phyloP scores from a whole-genome alignment of 2,329 filamentous ascomycete species.

The Aureobasidium sp. region DNA sequence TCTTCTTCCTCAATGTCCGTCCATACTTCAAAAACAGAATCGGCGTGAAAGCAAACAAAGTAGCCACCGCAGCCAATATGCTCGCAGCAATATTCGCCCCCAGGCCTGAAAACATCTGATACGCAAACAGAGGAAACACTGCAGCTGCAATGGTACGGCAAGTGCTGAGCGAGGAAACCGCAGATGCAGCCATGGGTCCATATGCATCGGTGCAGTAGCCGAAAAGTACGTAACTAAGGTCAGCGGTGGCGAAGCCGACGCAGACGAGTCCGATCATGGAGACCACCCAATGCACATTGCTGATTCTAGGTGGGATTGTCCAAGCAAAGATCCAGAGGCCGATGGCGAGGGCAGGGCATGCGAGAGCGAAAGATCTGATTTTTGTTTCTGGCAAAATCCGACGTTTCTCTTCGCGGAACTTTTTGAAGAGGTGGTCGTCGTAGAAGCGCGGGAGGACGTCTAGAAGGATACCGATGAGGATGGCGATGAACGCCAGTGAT shows the following conservation, averaged over 20 bases:
- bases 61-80: slow-evolving; percentile 30
- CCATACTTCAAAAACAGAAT: slow-evolving; percentile 18
- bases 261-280: slow-evolving; percentile 33
- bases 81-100: slow-evolving; percentile 7
- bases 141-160: slow-evolving; percentile 28
- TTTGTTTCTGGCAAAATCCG: slow-evolving; percentile 35
- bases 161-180: slow-evolving; percentile 30
- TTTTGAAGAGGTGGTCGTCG: slow-evolving; percentile 27
- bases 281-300: slow-evolving; percentile 31
- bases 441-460: slow-evolving; percentile 33
- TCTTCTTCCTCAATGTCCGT: slow-evolving; percentile 15
- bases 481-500: slow-evolving; percentile 43
- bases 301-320: slow-evolving; percentile 34
- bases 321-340: slow-evolving; percentile 37
- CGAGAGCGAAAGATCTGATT: slow-evolving; percentile 34
- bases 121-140: slow-evolving; percentile 30
- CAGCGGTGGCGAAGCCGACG: slow-evolving; percentile 39
- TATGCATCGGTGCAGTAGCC: slow-evolving; percentile 36
- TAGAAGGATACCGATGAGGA: slow-evolving; percentile 49
- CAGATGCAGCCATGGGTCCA: slow-evolving; percentile 33
- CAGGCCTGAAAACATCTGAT: slow-evolving; percentile 11
- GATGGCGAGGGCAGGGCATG: slow-evolving; percentile 31
- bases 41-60: slow-evolving; percentile 25
- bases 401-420: slow-evolving; percentile 17
- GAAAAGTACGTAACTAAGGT: slow-evolving; percentile 31